Conservation (phyloP, 163 green algal genomes). For the Dunaliella salina region DNA sequence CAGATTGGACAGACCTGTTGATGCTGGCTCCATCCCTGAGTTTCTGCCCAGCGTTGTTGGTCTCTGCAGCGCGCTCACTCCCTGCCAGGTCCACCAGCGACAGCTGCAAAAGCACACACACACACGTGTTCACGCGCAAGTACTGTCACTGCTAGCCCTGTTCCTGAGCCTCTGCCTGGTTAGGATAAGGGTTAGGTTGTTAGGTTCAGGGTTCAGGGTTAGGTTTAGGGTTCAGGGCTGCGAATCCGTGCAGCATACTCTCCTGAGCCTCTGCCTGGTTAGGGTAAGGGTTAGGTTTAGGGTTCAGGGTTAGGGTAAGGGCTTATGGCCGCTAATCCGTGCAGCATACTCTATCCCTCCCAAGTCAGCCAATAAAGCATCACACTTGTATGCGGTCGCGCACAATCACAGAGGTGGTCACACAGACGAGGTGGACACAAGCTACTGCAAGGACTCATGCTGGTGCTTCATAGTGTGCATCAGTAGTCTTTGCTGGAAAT, state of each 20-base stretch:
- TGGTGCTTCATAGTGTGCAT: too few species aligned
- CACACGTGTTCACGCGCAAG: neutral
- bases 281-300: too few species aligned
- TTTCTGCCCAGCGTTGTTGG: conserved; percentile 78
- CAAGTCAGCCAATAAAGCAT: conserved; percentile 75
- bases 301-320: too few species aligned
- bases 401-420: too few species aligned
- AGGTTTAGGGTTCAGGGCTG: too few species aligned
- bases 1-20: conserved; percentile 62
- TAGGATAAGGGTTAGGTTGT: too few species aligned
- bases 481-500: too few species aligned
- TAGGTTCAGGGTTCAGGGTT: too few species aligned
- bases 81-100: conserved; percentile 81
- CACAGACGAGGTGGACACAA: too few species aligned
- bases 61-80: conserved; percentile 61
- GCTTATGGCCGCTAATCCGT: conserved; percentile 85
- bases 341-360: conserved; percentile 58
- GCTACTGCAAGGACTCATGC: too few species aligned
- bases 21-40: conserved; percentile 85
- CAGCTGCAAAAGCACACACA: conserved; percentile 26
- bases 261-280: too few species aligned
- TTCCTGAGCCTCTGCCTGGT: conserved; percentile 83
- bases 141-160: conserved; percentile 80
- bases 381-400: neutral
- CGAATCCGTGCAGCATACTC: too few species aligned